These are phyloP conservation scores for Sindora glabra DNA, from an alignment of 306 rosid species.

Conservation along the genomic window DNA sequence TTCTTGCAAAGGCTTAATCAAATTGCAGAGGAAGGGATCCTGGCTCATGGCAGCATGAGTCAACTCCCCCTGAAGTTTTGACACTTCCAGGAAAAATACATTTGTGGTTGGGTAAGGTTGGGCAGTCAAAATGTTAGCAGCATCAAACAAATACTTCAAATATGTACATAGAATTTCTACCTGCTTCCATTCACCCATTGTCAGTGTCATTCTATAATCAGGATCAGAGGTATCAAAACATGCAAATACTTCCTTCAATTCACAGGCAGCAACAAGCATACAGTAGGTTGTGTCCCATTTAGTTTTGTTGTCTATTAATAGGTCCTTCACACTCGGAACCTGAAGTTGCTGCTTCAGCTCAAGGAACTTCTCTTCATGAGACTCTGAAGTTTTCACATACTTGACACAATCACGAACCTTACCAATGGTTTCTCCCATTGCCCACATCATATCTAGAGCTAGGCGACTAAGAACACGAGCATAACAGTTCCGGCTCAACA, in stretches of 20 bases:
- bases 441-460: constrained; percentile 44
- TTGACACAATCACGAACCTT: constrained; percentile 79
- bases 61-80: constrained; percentile 63
- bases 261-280: constrained; percentile 80
- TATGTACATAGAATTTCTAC: constrained; percentile 57
- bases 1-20: constrained; percentile 58
- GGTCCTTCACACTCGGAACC: constrained; percentile 55
- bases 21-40: constrained; percentile 58
- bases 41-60: constrained; percentile 50
- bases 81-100: constrained; percentile 53
- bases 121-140: constrained; percentile 44
- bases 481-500: constrained; percentile 63
- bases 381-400: constrained; percentile 62
- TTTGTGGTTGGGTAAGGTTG: constrained; percentile 63
- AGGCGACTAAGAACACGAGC: constrained; percentile 74
- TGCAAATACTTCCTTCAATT: constrained; percentile 71
- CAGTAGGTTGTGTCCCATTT: constrained; percentile 83
- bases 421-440: constrained; percentile 39
- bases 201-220: constrained; percentile 36
- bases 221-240: constrained; percentile 61
- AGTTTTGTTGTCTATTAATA: constrained; percentile 52
- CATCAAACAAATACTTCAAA: constrained; percentile 65
- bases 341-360: constrained; percentile 75
- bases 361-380: constrained; percentile 51
- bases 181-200: constrained; percentile 70